Percentiles rank a stretch among this genome's conserved stretches.
Conservation (phyloP, 192 early-diverging fungal genomes). For the Coemansia sp. region DNA sequence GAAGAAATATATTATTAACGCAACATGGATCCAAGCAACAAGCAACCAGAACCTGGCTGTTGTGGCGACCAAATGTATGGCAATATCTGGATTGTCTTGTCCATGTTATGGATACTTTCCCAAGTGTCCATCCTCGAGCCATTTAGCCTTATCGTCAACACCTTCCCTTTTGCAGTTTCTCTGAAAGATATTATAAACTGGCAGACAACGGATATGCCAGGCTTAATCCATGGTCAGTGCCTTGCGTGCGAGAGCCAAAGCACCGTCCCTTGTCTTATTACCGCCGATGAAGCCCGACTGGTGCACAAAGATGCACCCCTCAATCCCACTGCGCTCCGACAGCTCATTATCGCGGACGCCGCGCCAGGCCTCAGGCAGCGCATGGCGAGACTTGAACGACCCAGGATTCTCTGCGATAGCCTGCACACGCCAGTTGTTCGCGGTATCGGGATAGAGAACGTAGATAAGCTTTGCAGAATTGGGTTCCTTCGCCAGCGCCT, state of each 20-base stretch:
- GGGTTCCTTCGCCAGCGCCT: slow-evolving; percentile 51
- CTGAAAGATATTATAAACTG: too few species aligned
- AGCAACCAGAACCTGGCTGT: too few species aligned
- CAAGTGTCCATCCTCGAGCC: too few species aligned
- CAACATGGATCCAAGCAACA: too few species aligned
- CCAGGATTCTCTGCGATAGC: slow-evolving; percentile 59
- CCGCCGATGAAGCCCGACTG: slow-evolving; percentile 86
- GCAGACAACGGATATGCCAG: background rate
- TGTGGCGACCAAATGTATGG: too few species aligned
- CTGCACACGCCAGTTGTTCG: slow-evolving; percentile 76
- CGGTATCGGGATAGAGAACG: slow-evolving; percentile 75
- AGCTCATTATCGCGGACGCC: slow-evolving; percentile 84
- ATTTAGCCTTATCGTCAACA: too few species aligned
- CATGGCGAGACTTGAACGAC: slow-evolving; percentile 72
- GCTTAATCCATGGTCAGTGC: slow-evolving; percentile 43
- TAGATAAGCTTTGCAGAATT: slow-evolving; percentile 62
- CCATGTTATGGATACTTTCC: too few species aligned
- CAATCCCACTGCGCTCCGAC: slow-evolving; percentile 70
- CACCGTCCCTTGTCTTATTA: slow-evolving; percentile 77
- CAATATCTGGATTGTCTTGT: too few species aligned
- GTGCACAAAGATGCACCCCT: slow-evolving; percentile 87
- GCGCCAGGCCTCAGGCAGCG: slow-evolving; percentile 75
- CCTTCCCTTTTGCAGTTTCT: too few species aligned
- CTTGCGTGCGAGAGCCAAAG: slow-evolving; percentile 58
- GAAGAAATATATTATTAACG: background rate